Conservation (phyloP, 768 basidiomycete genomes). For the Boletus vinaceobasis region DNA sequence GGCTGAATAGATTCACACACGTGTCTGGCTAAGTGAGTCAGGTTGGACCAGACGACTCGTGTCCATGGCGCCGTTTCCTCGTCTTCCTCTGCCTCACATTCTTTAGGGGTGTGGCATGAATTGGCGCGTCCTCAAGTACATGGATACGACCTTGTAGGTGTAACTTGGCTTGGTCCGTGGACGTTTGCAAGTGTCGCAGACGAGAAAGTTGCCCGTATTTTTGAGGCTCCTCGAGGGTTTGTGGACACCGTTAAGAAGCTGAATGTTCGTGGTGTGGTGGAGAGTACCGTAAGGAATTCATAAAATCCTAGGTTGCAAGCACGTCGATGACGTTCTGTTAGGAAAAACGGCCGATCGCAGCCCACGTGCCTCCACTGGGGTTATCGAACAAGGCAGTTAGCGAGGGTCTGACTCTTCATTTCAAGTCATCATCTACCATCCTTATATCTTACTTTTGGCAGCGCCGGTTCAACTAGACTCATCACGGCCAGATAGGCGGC, state of each 20-base stretch:
- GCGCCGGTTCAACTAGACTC: conserved; percentile 17
- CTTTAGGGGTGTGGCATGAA: conserved; percentile 68
- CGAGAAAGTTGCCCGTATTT: conserved; percentile 92
- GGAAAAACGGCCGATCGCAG: conserved; percentile 66
- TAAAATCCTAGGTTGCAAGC: background rate
- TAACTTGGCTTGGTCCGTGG: conserved; percentile 68
- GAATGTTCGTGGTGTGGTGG: conserved; percentile 44
- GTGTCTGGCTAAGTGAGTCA: conserved; percentile 28
- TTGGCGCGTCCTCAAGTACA: conserved; percentile 92
- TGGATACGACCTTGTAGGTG: conserved; percentile 88
- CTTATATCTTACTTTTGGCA: conserved; percentile 6
- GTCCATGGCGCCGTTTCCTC: conserved; percentile 63
- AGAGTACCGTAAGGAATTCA: conserved; percentile 44
- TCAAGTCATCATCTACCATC: background rate
- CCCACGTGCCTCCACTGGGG: conserved; percentile 90
- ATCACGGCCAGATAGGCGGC: conserved; percentile 35
- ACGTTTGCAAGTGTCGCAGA: conserved; percentile 91
- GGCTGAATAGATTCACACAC: background rate
- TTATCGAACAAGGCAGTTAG: conserved; percentile 90
- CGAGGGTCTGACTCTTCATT: conserved; percentile 44
- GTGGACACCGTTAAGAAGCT: conserved; percentile 57
- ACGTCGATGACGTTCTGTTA: conserved; percentile 27
- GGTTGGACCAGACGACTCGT: conserved; percentile 89
- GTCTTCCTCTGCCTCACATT: conserved; percentile 2
- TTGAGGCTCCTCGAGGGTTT: conserved; percentile 86